Conservation (phyloP, 176 grass and related monocot genomes). For the Oryza punctata region DNA sequence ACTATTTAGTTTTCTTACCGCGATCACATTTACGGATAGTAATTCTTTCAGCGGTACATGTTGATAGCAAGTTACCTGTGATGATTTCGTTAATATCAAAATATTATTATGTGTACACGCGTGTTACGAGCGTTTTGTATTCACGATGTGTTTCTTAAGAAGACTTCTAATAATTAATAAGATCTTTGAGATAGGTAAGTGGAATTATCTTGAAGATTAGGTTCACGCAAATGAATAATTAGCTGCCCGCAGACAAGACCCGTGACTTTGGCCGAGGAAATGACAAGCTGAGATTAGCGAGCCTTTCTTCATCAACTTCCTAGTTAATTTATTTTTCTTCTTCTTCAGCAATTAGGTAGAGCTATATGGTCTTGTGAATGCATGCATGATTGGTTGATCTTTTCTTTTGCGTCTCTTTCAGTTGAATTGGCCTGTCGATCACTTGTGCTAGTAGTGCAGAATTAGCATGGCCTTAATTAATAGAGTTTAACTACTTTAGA, state of each 20-base stretch:
- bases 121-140: too few species aligned
- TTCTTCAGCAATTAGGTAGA: conserved; percentile 22
- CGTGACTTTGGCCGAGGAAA: conserved; percentile 20
- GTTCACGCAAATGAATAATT: not conserved
- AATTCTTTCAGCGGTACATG: too few species aligned
- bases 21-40: too few species aligned
- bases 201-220: not conserved
- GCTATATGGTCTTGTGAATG: not conserved
- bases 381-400: conserved; percentile 17
- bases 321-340: not conserved
- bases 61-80: too few species aligned
- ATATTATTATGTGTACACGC: too few species aligned
- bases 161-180: not conserved
- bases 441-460: not conserved
- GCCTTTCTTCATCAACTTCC: not conserved
- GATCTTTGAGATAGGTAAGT: not conserved
- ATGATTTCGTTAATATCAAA: too few species aligned
- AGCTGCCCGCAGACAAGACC: not conserved
- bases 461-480: not conserved
- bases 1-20: too few species aligned
- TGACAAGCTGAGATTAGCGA: not conserved
- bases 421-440: not conserved
- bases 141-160: too few species aligned
- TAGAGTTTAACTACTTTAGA: not conserved
- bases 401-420: not conserved